Percentiles rank a stretch among this genome's conserved stretches.
phyloP scores from a whole-genome alignment of 1,284 basidiomycete species.

The Marasmius sp. region DNA sequence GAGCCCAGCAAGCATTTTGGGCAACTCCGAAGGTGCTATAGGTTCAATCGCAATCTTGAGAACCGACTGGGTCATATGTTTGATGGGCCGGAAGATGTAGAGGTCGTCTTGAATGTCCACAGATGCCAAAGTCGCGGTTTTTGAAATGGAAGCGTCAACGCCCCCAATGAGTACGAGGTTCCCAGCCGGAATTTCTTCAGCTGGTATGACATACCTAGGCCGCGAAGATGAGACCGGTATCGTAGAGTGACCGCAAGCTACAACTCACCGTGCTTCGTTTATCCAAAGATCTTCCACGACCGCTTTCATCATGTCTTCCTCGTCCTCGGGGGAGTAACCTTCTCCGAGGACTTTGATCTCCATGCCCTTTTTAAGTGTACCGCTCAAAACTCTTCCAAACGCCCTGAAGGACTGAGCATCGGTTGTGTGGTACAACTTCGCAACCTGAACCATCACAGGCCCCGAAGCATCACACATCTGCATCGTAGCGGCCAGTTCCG shows the following conservation, averaged over 20 bases:
- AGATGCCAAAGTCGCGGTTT: conserved; percentile 89
- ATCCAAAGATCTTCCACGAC: conserved; percentile 89
- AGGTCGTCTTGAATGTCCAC: conserved; percentile 79
- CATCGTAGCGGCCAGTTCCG: conserved; percentile 79
- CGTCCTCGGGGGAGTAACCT: conserved; percentile 95
- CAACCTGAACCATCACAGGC: conserved; percentile 89
- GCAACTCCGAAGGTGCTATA: conserved; percentile 94
- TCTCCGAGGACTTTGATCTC: conserved; percentile 96
- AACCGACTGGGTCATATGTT: conserved; percentile 96
- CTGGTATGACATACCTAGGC: conserved; percentile 83
- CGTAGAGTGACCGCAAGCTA: not conserved
- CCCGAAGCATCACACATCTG: conserved; percentile 81
- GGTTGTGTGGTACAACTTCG: conserved; percentile 93
- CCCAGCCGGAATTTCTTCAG: conserved; percentile 87
- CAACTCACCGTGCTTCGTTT: conserved; percentile 77
- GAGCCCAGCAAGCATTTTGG: conserved; percentile 97
- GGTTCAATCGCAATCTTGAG: conserved; percentile 99
- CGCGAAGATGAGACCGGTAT: conserved; percentile 12
- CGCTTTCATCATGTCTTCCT: conserved; percentile 96
- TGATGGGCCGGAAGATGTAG: conserved; percentile 93
- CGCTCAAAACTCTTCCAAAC: conserved; percentile 93
- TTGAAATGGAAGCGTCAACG: conserved; percentile 91
- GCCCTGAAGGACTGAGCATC: conserved; percentile 96
- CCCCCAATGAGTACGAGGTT: conserved; percentile 93
- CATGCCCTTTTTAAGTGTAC: conserved; percentile 82